phyloP scores from a whole-genome alignment of 2,329 filamentous ascomycete species.

The Colletotrichum magnum region DNA sequence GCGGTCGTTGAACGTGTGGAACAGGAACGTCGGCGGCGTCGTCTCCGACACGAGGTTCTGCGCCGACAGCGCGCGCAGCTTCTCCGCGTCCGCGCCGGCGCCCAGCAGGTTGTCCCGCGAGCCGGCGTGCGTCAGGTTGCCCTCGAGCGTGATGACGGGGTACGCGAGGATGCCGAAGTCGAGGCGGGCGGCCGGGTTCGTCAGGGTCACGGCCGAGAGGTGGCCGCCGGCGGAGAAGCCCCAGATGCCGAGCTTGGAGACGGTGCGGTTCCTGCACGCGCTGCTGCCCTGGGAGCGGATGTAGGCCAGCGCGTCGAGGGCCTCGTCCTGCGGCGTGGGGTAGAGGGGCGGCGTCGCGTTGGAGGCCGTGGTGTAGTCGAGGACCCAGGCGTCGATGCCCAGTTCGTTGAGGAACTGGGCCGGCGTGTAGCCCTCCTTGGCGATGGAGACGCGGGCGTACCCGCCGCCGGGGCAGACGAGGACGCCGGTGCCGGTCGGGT shows the following conservation, averaged over 20 bases:
- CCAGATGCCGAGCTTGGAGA: constrained; percentile 44
- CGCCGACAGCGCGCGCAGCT: constrained; percentile 43
- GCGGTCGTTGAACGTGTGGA: constrained; percentile 49
- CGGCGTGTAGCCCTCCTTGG: constrained; percentile 38
- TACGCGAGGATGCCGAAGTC: constrained; percentile 45
- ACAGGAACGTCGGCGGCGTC: constrained; percentile 53
- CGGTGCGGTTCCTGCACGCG: not conserved
- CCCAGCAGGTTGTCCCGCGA: constrained; percentile 44
- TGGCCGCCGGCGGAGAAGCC: constrained; percentile 45
- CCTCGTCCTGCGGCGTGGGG: constrained; percentile 41
- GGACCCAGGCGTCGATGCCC: constrained; percentile 44
- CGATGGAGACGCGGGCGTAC: constrained; percentile 39
- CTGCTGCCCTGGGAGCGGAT: constrained; percentile 41
- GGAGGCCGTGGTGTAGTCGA: constrained; percentile 40
- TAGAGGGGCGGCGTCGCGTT: constrained; percentile 41
- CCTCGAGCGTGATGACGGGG: constrained; percentile 44
- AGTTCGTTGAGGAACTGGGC: constrained; percentile 38
- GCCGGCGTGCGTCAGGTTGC: constrained; percentile 38
- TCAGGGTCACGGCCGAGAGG: constrained; percentile 43
- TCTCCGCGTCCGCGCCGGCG: constrained; percentile 37
- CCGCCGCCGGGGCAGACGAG: constrained; percentile 43
- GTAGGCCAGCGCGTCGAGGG: constrained; percentile 40
- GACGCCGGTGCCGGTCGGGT: constrained; percentile 38
- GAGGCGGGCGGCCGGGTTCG: constrained; percentile 39
- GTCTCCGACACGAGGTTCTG: constrained; percentile 44